A percentile compares a stretch with the other conserved stretches of the same genome.
phyloP scores from a whole-genome alignment of 495 filamentous ascomycete species.

The Alectoria sarmentosa region DNA sequence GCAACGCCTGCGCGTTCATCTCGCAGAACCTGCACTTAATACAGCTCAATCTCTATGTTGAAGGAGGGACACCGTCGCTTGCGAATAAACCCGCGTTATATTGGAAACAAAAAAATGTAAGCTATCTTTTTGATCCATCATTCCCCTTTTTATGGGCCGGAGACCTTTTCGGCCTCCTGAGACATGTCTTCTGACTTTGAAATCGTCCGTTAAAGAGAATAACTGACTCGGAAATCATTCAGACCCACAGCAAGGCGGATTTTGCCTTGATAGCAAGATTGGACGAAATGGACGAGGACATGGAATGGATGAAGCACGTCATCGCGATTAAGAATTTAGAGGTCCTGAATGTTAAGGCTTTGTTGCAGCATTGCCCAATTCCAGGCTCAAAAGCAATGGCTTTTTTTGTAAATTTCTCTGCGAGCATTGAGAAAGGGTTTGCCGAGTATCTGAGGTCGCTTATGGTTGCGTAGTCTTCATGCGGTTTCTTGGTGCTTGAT shows the following conservation, averaged over 20 bases:
- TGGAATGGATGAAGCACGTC: constrained; percentile 47
- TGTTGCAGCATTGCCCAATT: constrained; percentile 36
- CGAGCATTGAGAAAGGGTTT: constrained; percentile 43
- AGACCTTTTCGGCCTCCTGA: no score
- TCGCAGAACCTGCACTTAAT: constrained; percentile 29
- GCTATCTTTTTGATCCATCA: no score
- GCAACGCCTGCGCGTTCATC: constrained; percentile 37
- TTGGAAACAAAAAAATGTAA: constrained; percentile 37
- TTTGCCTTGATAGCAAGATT: constrained; percentile 34
- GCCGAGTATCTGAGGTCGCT: constrained; percentile 37
- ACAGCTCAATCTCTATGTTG: constrained; percentile 39
- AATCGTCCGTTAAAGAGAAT: no score
- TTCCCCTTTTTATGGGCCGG: no score
- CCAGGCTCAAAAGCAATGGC: constrained; percentile 38
- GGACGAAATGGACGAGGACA: constrained; percentile 30
- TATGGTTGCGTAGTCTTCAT: constrained; percentile 25
- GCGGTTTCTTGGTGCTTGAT: not conserved
- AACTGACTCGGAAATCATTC: no score
- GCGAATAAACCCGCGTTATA: constrained; percentile 29
- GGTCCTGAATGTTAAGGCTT: constrained; percentile 36
- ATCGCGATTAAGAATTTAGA: constrained; percentile 35
- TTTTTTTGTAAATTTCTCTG: constrained; percentile 45
- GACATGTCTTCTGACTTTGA: no score
- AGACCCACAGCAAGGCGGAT: constrained; percentile 35
- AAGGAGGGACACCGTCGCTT: constrained; percentile 29